These are phyloP conservation scores for Diaporthe sp. DNA, from an alignment of 2,329 filamentous ascomycete genomes.

Conservation along the genomic window DNA sequence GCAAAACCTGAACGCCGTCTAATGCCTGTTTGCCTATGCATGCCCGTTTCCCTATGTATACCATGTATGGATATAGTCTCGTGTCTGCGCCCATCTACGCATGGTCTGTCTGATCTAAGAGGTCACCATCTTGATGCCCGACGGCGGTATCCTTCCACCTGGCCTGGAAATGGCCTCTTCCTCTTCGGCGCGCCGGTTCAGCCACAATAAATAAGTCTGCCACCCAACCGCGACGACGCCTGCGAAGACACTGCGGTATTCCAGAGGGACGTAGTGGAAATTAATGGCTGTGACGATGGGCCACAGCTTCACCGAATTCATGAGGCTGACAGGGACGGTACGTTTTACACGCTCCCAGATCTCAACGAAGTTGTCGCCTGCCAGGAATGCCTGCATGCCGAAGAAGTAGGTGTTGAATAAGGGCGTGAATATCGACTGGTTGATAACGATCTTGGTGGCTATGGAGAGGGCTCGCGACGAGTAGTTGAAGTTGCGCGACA, in stretches of 20 bases:
- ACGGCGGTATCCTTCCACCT: constrained; percentile 33
- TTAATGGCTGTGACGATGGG: constrained; percentile 88
- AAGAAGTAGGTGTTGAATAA: constrained; percentile 89
- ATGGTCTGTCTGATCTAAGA: constrained; percentile 1
- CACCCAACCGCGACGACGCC: constrained; percentile 87
- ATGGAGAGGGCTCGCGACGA: constrained; percentile 79
- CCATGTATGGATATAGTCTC: neutral
- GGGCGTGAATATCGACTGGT: constrained; percentile 86
- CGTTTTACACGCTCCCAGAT: constrained; percentile 78
- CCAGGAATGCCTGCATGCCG: constrained; percentile 80
- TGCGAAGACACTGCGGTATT: constrained; percentile 85
- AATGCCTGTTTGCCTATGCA: neutral
- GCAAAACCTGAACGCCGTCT: constrained; percentile 34
- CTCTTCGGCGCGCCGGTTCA: constrained; percentile 81
- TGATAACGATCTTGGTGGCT: constrained; percentile 82
- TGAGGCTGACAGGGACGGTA: constrained; percentile 82
- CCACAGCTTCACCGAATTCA: constrained; percentile 90
- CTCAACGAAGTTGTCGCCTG: constrained; percentile 75
- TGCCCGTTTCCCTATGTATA: neutral
- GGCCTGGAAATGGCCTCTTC: constrained; percentile 55
- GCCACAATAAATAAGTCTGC: constrained; percentile 90
- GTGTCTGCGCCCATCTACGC: neutral
- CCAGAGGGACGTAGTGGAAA: constrained; percentile 85
- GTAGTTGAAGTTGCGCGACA: constrained; percentile 89
- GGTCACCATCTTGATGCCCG: constrained; percentile 18